Evolutionary conservation across 345 rosid genomes (phyloP).

Genomic region (Salix purpurea): DNA sequence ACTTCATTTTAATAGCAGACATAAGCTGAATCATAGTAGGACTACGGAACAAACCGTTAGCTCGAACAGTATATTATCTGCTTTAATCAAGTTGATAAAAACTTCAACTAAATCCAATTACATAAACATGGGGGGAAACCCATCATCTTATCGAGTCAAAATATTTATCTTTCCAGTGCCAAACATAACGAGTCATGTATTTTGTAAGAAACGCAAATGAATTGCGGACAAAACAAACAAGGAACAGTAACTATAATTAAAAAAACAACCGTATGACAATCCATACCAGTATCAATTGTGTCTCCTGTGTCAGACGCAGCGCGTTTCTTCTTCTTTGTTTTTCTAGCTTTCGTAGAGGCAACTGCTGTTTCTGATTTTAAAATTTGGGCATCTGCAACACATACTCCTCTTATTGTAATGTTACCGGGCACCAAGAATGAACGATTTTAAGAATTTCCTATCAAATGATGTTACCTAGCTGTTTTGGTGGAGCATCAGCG

Average conservation of each 20-base stretch:
- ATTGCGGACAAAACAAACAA: background rate
- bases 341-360: slow-evolving; percentile 20
- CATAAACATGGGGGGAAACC: background rate
- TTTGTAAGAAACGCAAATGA: background rate
- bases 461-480: background rate
- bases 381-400: slow-evolving; percentile 10
- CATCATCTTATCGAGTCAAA: background rate
- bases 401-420: background rate
- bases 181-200: background rate
- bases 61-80: background rate
- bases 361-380: slow-evolving; percentile 14
- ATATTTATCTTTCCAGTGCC: background rate
- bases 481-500: background rate
- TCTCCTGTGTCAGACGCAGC: slow-evolving; percentile 29
- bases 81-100: background rate
- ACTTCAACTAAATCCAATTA: background rate
- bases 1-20: background rate
- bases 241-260: background rate
- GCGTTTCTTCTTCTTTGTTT: slow-evolving; percentile 39
- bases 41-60: background rate
- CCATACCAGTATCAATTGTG: slow-evolving; percentile 23
- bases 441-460: background rate
- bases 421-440: background rate
- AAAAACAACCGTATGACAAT: background rate
- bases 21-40: background rate